Evolutionary conservation across 2,329 filamentous ascomycete species (phyloP).

Genomic region (Helotiales sp.): DNA sequence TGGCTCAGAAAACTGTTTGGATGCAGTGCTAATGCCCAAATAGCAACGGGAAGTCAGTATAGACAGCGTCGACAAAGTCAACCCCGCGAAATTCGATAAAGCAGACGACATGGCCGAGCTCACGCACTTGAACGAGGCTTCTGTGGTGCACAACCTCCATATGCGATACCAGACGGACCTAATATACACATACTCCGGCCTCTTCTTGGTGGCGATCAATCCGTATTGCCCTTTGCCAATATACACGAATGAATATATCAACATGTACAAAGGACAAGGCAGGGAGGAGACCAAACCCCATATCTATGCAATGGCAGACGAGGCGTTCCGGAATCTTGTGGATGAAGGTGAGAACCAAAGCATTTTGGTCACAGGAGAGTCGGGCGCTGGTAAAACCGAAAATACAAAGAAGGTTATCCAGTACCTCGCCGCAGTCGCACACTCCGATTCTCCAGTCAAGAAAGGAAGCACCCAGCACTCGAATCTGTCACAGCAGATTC

Average conservation of each 20-base stretch:
- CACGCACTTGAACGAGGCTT: slow-evolving; percentile 96
- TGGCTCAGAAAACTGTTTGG: slow-evolving; percentile 14
- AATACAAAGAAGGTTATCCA: slow-evolving; percentile 99
- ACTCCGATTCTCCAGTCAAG: slow-evolving; percentile 67
- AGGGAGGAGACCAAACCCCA: slow-evolving; percentile 95
- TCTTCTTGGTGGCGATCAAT: slow-evolving; percentile 96
- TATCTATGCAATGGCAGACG: slow-evolving; percentile 96
- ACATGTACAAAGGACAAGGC: slow-evolving; percentile 92
- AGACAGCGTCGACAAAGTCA: slow-evolving; percentile 96
- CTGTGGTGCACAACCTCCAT: slow-evolving; percentile 94
- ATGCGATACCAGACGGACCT: slow-evolving; percentile 94
- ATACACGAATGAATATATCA: slow-evolving; percentile 94
- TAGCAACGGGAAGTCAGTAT: slow-evolving; percentile 84
- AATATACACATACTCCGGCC: slow-evolving; percentile 96
- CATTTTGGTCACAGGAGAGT: slow-evolving; percentile 96
- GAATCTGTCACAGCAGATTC: slow-evolving; percentile 92
- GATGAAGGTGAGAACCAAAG: slow-evolving; percentile 96
- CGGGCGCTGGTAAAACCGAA: slow-evolving; percentile 96
- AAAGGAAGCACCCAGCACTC: slow-evolving; percentile 67
- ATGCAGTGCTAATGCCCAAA: slow-evolving; percentile 17
- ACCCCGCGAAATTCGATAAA: slow-evolving; percentile 99
- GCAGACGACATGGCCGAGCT: slow-evolving; percentile 99
- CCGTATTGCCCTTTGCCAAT: slow-evolving; percentile 94
- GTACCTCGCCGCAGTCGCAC: slow-evolving; percentile 92
- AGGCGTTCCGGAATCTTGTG: slow-evolving; percentile 92